Base-by-base conservation (phyloP, 305 asterid species). In the Petunia hybrid region DNA sequence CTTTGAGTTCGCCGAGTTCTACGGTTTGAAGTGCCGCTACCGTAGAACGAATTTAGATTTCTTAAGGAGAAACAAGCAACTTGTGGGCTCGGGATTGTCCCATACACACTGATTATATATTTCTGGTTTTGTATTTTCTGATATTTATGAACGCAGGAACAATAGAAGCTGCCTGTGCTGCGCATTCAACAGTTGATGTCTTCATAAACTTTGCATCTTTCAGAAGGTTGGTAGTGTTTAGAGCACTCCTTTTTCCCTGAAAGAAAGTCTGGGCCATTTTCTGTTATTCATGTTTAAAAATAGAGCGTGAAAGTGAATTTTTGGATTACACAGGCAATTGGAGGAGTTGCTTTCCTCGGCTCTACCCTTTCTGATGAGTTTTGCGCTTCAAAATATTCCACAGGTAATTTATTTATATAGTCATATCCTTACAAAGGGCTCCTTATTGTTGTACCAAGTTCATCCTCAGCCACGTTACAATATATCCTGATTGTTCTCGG, bases 321-420 rank as follows among this genome's bases (percentile, higher is more conserved):
- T 39, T 85, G 76, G 74, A 66, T 56, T 60, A 41, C 80, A 36
- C 73, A 94, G 98, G 98, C 98, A 64, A 94, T 94, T 78, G 98
- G 98, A 83, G 98, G 98, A 85, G 98, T 92, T 81, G 98, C 92
- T 82, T 92, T 94, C 83, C 98, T 97, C 61, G 98, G 98, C 43
- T 94, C 98, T 7, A 94, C 98, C 48, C 97, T 94, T 69, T 92
- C 98, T 84, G 98, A 94, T 88, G 97, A 94, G 98, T 94, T 83
- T 86, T 94, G 82, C 92, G 98, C 80, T 94, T 94, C 80, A 94
- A 92, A 94, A 94, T 82, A 94, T 94, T 57, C 97, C 98, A 80
- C 98, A 91, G 97, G 98, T 91, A 86, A 46, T 74, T 70, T 80
- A 59, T n/a, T 80, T n/a, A 40, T 59, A 56, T 81, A 43, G 57